phyloP scores from a whole-genome alignment of 345 rosid species.

The Moringa oleifera region DNA sequence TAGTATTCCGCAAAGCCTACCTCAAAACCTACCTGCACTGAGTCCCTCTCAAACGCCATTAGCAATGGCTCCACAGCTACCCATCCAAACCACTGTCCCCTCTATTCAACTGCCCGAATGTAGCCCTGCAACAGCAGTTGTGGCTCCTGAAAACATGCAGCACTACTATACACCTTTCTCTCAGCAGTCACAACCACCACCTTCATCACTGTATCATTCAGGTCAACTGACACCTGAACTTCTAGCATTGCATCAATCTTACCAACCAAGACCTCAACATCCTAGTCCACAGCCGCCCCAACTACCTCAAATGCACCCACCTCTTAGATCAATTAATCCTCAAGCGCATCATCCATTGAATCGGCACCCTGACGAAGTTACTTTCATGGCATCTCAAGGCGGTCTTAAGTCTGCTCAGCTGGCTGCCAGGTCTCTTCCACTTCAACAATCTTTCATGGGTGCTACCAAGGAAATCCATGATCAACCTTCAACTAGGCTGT shows the following conservation, averaged over 20 bases:
- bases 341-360: constrained; percentile 9
- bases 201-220: constrained; percentile 4
- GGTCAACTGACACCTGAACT: constrained; percentile 12
- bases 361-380: constrained; percentile 19
- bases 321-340: constrained; percentile 13
- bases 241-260: neutral
- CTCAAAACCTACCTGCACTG: constrained; percentile 17
- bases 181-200: constrained; percentile 21
- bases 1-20: neutral
- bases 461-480: constrained; percentile 17
- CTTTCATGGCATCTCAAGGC: constrained; percentile 22
- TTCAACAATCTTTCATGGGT: constrained; percentile 13
- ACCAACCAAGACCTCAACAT: constrained; percentile 1
- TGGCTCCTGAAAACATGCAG: constrained; percentile 19
- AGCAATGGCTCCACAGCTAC: constrained; percentile 28
- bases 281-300: constrained; percentile 13
- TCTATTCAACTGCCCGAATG: constrained; percentile 19
- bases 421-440: constrained; percentile 15
- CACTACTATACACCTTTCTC: constrained; percentile 10
- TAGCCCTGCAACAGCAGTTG: constrained; percentile 11
- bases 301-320: constrained; percentile 23
- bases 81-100: constrained; percentile 15
- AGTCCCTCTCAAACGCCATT: constrained; percentile 15
- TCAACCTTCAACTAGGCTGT: constrained; percentile 18
- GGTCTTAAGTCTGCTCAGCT: constrained; percentile 13